Base-by-base conservation (phyloP, 108 stramenopile genomes). In the Nitzschia sp. region DNA sequence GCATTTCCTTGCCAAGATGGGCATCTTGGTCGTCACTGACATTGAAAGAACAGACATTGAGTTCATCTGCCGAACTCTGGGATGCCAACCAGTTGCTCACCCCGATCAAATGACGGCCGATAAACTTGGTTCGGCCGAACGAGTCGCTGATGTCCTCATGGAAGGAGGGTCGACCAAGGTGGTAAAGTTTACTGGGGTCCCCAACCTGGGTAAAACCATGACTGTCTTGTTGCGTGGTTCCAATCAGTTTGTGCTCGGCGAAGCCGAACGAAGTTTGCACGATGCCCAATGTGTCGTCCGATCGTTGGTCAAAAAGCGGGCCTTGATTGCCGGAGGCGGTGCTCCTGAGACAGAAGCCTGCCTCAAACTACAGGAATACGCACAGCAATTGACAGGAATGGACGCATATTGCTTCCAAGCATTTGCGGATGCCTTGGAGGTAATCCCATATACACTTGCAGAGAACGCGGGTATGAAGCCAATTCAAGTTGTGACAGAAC, bases 211-310 rank as follows among this genome's bases (percentile, higher is more conserved):
- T 38, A 81, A 78, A 58, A 98, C 93, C 23, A 88, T 93, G 65
- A 97, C 98, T 13, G 90, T 98, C 33, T 83, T 99, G 52, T 81
- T 99, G 53, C 89, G 99, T 22, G 99, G 99, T 19, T 94, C 94
- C 28, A 98, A 98, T 77, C 80, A 97, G 41, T 86, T 98, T 58
- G 97, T 99, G n/a, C 77, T 99, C 60, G 96, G 94, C 29, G 99
- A 99, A 87, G 97, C 98, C 26, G 94, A 97, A 71, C 94, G 99
- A 22, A 95, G 93, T 71, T 67, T 99, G 57, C 99, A 99, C 77
- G 99, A 99, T 87, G 99, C 99, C 26, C 97, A 98, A 63, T 99
- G 99, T 65, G 99, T 98, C 2, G 97, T 97, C 30, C 93, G 99
- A 27, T 88, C 87, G 13, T 74, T 99, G 61, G 97, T 99, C 58